These are phyloP conservation scores for Candida mesenterica DNA, from an alignment of 1,139 yeast genomes.

Conservation along the genomic window DNA sequence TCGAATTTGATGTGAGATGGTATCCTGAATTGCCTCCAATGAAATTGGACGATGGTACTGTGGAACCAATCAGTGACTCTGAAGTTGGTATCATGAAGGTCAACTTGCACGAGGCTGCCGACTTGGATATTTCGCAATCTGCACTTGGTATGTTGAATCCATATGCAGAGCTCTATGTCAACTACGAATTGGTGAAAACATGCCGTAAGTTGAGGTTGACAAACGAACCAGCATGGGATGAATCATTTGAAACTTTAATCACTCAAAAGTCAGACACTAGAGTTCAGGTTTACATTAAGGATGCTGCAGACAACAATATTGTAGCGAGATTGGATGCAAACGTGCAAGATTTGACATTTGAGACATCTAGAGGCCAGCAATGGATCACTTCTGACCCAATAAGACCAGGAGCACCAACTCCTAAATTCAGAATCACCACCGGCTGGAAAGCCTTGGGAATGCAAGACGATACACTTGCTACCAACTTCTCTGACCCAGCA, in stretches of 20 bases:
- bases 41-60: constrained; percentile 49
- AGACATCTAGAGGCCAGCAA: constrained; percentile 52
- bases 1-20: constrained; percentile 64
- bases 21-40: constrained; percentile 54
- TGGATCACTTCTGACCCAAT: constrained; percentile 45
- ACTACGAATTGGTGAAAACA: constrained; percentile 50
- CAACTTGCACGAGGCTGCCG: constrained; percentile 67
- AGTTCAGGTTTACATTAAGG: constrained; percentile 56
- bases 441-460: constrained; percentile 72
- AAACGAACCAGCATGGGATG: constrained; percentile 73
- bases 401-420: constrained; percentile 33
- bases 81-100: constrained; percentile 74
- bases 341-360: constrained; percentile 54
- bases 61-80: constrained; percentile 48
- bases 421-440: constrained; percentile 54
- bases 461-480: constrained; percentile 45
- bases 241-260: constrained; percentile 57
- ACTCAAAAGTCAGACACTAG: constrained; percentile 57
- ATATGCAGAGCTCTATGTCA: constrained; percentile 62
- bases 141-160: constrained; percentile 72
- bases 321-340: constrained; percentile 56
- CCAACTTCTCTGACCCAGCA: constrained; percentile 50
- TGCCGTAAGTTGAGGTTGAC: constrained; percentile 63
- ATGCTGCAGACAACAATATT: constrained; percentile 46
- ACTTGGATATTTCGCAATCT: constrained; percentile 63